A percentile compares a stretch with the other conserved stretches of the same genome.
Conservation (phyloP, 768 basidiomycete species). For the Leccinum pellstonianum region DNA sequence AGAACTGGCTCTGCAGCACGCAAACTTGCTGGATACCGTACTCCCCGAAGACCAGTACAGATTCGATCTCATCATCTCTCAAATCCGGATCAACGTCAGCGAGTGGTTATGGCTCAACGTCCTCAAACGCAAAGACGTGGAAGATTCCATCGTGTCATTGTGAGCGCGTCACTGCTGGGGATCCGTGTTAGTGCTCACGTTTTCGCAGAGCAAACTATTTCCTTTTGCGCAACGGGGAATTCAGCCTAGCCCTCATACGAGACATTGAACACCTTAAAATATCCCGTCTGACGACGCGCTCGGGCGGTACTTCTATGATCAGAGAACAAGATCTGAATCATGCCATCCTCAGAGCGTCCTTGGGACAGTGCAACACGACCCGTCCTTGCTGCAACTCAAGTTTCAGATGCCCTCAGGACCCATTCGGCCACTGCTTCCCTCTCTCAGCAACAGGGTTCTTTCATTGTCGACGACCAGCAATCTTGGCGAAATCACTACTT, state of each 20-base stretch:
- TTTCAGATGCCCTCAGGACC: constrained; percentile 83
- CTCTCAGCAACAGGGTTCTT: constrained; percentile 46
- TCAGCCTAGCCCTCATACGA: constrained; percentile 76
- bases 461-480: constrained; percentile 42
- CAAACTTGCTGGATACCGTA: constrained; percentile 59
- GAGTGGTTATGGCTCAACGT: constrained; percentile 96
- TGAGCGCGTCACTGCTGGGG: constrained; percentile 38
- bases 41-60: constrained; percentile 73
- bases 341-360: constrained; percentile 80
- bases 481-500: constrained; percentile 45
- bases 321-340: constrained; percentile 89
- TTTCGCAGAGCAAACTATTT: constrained; percentile 77
- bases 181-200: constrained; percentile 5
- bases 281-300: constrained; percentile 68
- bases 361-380: constrained; percentile 88
- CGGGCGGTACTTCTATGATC: constrained; percentile 71
- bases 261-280: constrained; percentile 85
- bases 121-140: constrained; percentile 77
- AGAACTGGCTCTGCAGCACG: constrained; percentile 62
- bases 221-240: constrained; percentile 85
- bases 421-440: constrained; percentile 76
- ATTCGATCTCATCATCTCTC: constrained; percentile 71
- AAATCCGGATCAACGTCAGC: constrained; percentile 77
- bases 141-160: constrained; percentile 83
- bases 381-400: constrained; percentile 66